Percentiles rank a stretch among this genome's conserved stretches.
Conservation (phyloP, 805 yeast genomes). For the Candida silvatica region DNA sequence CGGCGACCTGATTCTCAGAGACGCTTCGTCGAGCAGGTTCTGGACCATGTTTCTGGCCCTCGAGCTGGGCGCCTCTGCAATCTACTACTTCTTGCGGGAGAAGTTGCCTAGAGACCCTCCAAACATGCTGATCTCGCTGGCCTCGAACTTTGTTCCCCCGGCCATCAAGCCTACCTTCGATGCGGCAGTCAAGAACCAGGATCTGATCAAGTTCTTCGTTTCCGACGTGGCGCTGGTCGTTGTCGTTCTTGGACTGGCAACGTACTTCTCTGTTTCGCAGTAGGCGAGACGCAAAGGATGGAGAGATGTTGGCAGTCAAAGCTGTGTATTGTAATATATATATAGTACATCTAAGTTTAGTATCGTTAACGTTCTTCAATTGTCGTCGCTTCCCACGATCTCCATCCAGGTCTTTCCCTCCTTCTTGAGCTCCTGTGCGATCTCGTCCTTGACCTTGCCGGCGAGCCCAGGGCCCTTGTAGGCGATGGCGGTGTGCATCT, state of each 20-base stretch:
- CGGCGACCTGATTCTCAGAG: constrained; percentile 6
- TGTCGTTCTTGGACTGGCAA: constrained; percentile 15
- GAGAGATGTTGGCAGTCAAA: no score
- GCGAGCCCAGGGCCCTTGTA: constrained; percentile 88
- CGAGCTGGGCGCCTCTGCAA: constrained; percentile 14
- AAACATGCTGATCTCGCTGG: constrained; percentile 11
- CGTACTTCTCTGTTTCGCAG: constrained; percentile 8
- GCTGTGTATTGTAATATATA: no score
- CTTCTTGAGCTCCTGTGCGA: constrained; percentile 48
- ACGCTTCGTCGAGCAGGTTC: constrained; percentile 7
- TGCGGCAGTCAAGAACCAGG: constrained; percentile 17
- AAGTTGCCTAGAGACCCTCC: constrained; percentile 8
- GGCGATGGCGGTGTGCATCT: constrained; percentile 84
- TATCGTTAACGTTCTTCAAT: background rate
- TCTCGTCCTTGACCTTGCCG: constrained; percentile 48
- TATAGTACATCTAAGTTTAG: background rate
- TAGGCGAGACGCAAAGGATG: no score
- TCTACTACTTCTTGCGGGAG: constrained; percentile 9
- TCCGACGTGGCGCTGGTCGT: constrained; percentile 21
- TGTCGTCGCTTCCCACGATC: constrained; percentile 57
- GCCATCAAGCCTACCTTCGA: constrained; percentile 8
- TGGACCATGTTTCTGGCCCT: constrained; percentile 16
- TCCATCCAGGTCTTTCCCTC: constrained; percentile 83
- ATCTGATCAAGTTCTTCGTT: constrained; percentile 14
- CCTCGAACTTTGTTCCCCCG: constrained; percentile 17